Evolutionary conservation across 1,284 basidiomycete genomes (phyloP).

Genomic region (Omphalotus olearius): DNA sequence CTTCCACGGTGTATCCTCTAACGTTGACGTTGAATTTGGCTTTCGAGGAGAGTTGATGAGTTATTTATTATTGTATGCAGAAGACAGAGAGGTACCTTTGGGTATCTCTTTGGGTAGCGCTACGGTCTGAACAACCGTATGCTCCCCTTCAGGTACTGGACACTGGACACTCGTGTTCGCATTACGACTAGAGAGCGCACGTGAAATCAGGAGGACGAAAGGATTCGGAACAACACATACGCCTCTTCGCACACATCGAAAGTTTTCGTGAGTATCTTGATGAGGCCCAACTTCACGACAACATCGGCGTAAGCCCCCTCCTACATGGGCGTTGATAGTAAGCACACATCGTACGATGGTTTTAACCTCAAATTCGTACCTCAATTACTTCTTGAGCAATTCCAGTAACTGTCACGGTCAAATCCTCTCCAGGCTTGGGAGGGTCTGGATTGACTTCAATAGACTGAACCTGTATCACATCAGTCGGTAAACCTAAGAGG

Average conservation of each 20-base stretch:
- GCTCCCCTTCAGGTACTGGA: conserved; percentile 68
- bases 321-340: conserved; percentile 34
- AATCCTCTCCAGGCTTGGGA: conserved; percentile 74
- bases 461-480: conserved; percentile 57
- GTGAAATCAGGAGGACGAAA: neutral
- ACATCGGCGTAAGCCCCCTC: conserved; percentile 91
- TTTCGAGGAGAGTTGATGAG: conserved; percentile 26
- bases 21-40: conserved; percentile 85
- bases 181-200: conserved; percentile 41
- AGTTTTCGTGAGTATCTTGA: conserved; percentile 77
- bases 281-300: conserved; percentile 81
- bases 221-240: conserved; percentile 45
- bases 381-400: conserved; percentile 56
- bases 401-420: conserved; percentile 78
- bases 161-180: conserved; percentile 74
- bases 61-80: neutral
- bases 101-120: conserved; percentile 87
- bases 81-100: conserved; percentile 47
- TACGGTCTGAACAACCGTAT: conserved; percentile 77
- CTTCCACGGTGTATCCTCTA: conserved; percentile 71
- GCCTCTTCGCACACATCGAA: conserved; percentile 93
- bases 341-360: neutral
- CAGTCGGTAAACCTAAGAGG: conserved; percentile 39
- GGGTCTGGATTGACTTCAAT: conserved; percentile 78
- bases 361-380: conserved; percentile 38